Base-by-base conservation (phyloP, 192 early-diverging fungal species). In the Thoreauomyces humboldtii region DNA sequence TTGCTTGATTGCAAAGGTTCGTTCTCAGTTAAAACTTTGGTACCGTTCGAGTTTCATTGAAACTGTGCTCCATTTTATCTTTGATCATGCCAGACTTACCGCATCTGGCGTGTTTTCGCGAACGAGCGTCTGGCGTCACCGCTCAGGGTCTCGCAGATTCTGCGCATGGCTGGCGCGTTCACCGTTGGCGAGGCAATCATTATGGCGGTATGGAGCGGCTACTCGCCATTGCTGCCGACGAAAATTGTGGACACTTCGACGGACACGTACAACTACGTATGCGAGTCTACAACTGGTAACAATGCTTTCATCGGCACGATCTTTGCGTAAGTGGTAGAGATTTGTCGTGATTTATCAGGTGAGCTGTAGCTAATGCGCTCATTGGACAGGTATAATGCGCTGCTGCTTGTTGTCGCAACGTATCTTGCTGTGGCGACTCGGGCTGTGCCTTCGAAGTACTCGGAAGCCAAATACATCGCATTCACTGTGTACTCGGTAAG, bases 41-140 rank as follows among this genome's bases (percentile, higher is more conserved):
- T n/a, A n/a, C n/a, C n/a, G n/a, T n/a, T n/a, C n/a, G n/a, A n/a
- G n/a, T n/a, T n/a, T n/a, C n/a, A n/a, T n/a, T n/a, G n/a, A n/a
- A n/a, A n/a, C n/a, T n/a, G n/a, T n/a, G n/a, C n/a, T 9, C 38
- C 11, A 41, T 41, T 12, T 12, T 41, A 41, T 52, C 24, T 24
- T 31, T 2, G 2, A 6, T 52, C 5, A 7, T 4, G 2, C 31
- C 31, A 57, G 55, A 57, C 34, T 2, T 57, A 57, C 25, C 55
- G 55, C 35, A 34, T 57, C 19, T 57, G 34, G 34, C 31, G 55
- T n/a, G 55, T 57, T 2, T 57, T 57, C 21, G 55, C 55, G 3
- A 57, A 57, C 27, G 35, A 57, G 55, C 55, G 55, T 36, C 55
- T 57, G 35, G 55, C 55, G 17, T 37, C 55, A 19, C 55, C 55